Percentiles rank a stretch among this genome's conserved stretches.
Conservation (phyloP, 768 basidiomycete genomes). For the Boletus edulis region DNA sequence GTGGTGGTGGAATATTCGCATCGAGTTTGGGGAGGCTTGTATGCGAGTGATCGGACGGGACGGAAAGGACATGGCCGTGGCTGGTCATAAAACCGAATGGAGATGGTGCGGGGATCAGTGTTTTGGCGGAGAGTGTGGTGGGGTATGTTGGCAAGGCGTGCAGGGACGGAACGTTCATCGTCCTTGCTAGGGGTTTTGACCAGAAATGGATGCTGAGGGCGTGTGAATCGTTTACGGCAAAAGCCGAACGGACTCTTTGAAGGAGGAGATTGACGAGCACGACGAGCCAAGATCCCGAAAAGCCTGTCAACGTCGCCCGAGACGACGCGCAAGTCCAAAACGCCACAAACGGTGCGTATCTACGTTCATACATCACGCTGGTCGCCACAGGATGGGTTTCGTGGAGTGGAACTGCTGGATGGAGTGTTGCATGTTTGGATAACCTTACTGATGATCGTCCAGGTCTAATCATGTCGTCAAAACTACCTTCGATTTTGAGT, state of each 20-base stretch:
- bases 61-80: too few species aligned
- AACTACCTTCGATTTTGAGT: constrained; percentile 90
- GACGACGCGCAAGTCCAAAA: constrained; percentile 40
- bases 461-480: constrained; percentile 64
- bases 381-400: constrained; percentile 3
- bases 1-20: constrained; percentile 45
- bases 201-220: too few species aligned
- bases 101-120: too few species aligned
- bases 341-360: constrained; percentile 39
- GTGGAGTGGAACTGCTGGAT: constrained; percentile 28
- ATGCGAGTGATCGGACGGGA: too few species aligned
- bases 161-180: too few species aligned
- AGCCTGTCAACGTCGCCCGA: constrained; percentile 39
- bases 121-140: too few species aligned
- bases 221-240: too few species aligned
- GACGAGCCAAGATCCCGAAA: constrained; percentile 24
- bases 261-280: constrained; percentile 1
- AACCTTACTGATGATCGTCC: constrained; percentile 28
- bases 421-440: constrained; percentile 36
- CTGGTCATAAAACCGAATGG: too few species aligned
- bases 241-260: too few species aligned
- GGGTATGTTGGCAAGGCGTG: too few species aligned
- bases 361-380: not conserved
- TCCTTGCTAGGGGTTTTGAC: too few species aligned
- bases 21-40: constrained; percentile 1